These are phyloP conservation scores for Hypholoma fasciculare DNA, from an alignment of 768 basidiomycete species.

Conservation along the genomic window DNA sequence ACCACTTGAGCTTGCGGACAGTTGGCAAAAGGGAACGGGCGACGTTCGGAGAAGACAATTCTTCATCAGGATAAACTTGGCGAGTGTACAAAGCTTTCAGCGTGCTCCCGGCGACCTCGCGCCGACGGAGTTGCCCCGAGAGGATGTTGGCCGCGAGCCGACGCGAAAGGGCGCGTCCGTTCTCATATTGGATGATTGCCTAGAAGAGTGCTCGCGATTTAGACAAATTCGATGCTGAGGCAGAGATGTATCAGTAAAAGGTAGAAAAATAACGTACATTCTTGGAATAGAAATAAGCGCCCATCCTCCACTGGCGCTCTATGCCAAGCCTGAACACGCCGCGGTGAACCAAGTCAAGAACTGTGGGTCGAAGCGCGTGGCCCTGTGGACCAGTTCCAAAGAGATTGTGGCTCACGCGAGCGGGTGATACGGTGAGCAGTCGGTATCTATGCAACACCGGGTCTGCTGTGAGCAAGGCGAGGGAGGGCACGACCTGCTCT, in stretches of 20 bases:
- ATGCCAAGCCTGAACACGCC: conserved; percentile 68
- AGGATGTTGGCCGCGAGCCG: conserved; percentile 52
- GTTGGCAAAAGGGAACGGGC: conserved; percentile 64
- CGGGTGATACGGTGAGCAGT: conserved; percentile 61
- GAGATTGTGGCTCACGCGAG: conserved; percentile 64
- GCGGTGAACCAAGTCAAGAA: conserved; percentile 66
- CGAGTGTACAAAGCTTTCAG: conserved; percentile 47
- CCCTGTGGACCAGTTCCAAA: conserved; percentile 61
- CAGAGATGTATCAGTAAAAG: background rate
- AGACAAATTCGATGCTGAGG: background rate
- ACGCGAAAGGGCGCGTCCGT: conserved; percentile 51
- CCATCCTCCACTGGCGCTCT: conserved; percentile 65
- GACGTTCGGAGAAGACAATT: conserved; percentile 54
- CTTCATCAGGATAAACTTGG: conserved; percentile 63
- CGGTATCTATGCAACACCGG: conserved; percentile 65
- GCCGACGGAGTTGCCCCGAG: conserved; percentile 52
- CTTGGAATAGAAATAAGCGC: conserved; percentile 63
- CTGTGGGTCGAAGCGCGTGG: conserved; percentile 57
- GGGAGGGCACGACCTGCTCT: conserved; percentile 43
- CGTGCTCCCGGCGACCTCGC: conserved; percentile 29
- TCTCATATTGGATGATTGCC: conserved; percentile 72
- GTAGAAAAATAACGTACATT: conserved; percentile 39
- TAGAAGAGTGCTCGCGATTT: conserved; percentile 23
- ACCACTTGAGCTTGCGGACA: conserved; percentile 72
- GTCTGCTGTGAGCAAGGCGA: conserved; percentile 56